Base-by-base conservation (phyloP, 106 monocot genomes). In the Platanthera zijinensis region DNA sequence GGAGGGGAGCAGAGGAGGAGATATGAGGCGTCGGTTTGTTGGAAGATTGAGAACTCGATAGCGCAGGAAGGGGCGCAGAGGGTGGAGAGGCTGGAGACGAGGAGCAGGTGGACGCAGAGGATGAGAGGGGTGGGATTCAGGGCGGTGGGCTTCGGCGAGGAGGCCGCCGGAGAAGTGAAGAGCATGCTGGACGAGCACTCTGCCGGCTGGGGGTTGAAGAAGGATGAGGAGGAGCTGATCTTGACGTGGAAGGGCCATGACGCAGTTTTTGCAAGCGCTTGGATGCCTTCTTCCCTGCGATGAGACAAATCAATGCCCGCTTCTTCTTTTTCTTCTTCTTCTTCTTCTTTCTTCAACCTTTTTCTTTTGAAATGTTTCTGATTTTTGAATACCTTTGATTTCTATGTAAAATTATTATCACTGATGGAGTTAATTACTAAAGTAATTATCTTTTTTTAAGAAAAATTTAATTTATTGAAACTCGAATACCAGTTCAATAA, bases 161-260 rank as follows among this genome's bases (percentile, higher is more conserved):
- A 99, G 49, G 89, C 92, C 49, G 83, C 72, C 6, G 80, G 47
- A 57, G 94, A 99, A 81, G 88, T 94, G 82, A 92, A 85, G 78
- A 85, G 72, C 22, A 75, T 92, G 87, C 85, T 99, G 3, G 92
- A 88, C 21, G 92, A 92, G 83, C 97, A 99, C 69, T 89, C 97
- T 5, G 89, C 94, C 0, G 94, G 97, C 22, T 94, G 97, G 94
- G 89, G 97, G 67, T 14, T 92, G 84, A 94, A 84, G 88, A 89
- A 81, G 84, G 93, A 94, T 62, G 94, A 92, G 75, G 94, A 94
- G 9, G 86, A 88, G 61, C 53, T 99, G 30, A 88, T 96, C 75
- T 83, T 99, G 74, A 92, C 92, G 5, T 99, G 97, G 97, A 99
- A 99, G 64, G 97, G 97, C 1, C 94, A 99, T 74, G 88, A 99